Evolutionary conservation across 495 filamentous ascomycete species (phyloP).

Genomic region (Sabuloglossum arenarium): DNA sequence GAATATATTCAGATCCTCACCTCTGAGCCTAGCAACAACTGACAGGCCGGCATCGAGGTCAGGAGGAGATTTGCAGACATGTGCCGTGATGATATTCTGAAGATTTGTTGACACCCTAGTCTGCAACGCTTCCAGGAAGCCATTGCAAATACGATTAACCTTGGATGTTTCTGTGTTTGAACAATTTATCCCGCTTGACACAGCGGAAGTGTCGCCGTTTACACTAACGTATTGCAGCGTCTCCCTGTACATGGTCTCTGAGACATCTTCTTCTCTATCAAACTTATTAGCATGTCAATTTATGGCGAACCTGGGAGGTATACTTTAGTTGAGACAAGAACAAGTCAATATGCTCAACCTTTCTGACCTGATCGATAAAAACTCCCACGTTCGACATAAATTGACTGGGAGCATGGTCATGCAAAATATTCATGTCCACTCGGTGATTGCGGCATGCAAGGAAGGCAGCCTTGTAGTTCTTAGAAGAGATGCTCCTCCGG

Average conservation of each 20-base stretch:
- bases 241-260: conserved; percentile 81
- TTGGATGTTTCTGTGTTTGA: neutral
- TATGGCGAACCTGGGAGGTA: conserved; percentile 7
- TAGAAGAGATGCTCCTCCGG: conserved; percentile 51
- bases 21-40: conserved; percentile 55
- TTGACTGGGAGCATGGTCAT: conserved; percentile 68
- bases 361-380: conserved; percentile 75
- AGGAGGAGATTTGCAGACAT: conserved; percentile 81
- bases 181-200: neutral
- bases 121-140: conserved; percentile 47
- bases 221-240: conserved; percentile 23
- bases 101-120: conserved; percentile 44
- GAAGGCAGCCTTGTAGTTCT: conserved; percentile 69
- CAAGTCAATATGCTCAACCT: conserved; percentile 68
- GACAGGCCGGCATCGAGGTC: conserved; percentile 68
- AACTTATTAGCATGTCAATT: neutral
- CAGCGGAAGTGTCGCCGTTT: neutral
- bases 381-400: conserved; percentile 55
- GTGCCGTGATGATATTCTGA: conserved; percentile 83
- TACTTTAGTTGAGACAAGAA: conserved; percentile 80
- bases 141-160: conserved; percentile 75
- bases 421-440: conserved; percentile 96
- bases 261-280: conserved; percentile 78
- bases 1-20: conserved; percentile 11
- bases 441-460: conserved; percentile 73